Base-by-base conservation (phyloP, 2,329 filamentous ascomycete species). In the Colletotrichum musicola region DNA sequence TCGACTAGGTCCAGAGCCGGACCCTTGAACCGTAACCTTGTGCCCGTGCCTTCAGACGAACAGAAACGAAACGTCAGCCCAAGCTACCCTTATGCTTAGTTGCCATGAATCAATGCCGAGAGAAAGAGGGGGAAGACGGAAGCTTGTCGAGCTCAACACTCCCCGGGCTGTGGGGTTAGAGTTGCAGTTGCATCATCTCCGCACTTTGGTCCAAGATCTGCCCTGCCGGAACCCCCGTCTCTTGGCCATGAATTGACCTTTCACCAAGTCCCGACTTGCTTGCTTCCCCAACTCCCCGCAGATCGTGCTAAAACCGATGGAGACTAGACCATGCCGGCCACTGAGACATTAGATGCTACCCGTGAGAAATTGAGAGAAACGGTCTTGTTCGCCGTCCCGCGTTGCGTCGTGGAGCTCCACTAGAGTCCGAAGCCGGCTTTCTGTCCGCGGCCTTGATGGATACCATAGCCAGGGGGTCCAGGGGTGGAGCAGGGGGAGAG, bases 111-210 rank as follows among this genome's bases (percentile, higher is more conserved):
- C 44, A 50, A 25, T 61, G 46, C 46, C 44, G 42, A 49, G 40
- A 38, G 18, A 44, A 14, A 57, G 58, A 18, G 46, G 27, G 22
- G 27, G 13, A 4, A 18, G n/a, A 6, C 1, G 18, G 16, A n/a
- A 62, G 25, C 16, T 58, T 57, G 57, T 50, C 42, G 49, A 51
- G 30, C 30, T 35, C 30, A 35, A 35, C 30, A 10, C 13, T 22
- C 22, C n/a, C 30, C 35, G 56, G 44, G 22, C 42, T 30, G 30
- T 68, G 30, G 47, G 54, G 65, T 55, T 44, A 49, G 40, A 54
- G 65, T 59, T 64, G 30, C 64, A 54, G 65, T 59, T 64, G 30
- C 64, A 68, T 64, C 25, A 30, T 54, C 54, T 63, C 46, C 60
- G 38, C 54, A 50, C 18, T 46, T 10, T 38, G n/a, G 38, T 51